Evolutionary conservation across 169 alveolate genomes (phyloP).

Genomic region (Cryptosporidium tyzzeri): DNA sequence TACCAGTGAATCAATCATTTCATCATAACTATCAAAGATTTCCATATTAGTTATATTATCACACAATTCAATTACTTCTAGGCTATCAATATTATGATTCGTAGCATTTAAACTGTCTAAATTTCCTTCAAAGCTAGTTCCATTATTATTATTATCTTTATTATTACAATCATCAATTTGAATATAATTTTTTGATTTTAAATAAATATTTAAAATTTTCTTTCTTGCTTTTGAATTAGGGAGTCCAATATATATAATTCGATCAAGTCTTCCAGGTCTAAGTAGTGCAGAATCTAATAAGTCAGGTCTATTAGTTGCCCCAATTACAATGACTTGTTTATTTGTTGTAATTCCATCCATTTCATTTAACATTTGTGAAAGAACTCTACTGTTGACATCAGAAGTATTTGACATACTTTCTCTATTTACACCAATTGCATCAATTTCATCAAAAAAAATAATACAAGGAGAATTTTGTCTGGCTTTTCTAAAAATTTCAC

Average conservation of each 20-base stretch:
- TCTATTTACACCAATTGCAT: conserved; percentile 94
- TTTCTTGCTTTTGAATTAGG: conserved; percentile 95
- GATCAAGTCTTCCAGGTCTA: conserved; percentile 99
- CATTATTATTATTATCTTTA: conserved; percentile 15
- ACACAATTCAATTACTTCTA: conserved; percentile 86
- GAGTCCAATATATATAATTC: conserved; percentile 96
- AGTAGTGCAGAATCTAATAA: conserved; percentile 95
- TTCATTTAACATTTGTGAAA: conserved; percentile 97
- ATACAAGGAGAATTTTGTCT: conserved; percentile 90
- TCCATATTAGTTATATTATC: conserved; percentile 88
- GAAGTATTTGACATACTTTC: conserved; percentile 81
- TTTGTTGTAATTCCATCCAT: conserved; percentile 96
- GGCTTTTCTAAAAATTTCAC: conserved; percentile 97
- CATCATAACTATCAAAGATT: conserved; percentile 85
- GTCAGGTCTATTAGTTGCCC: conserved; percentile 99
- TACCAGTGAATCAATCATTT: conserved; percentile 89
- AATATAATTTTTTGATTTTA: conserved; percentile 7
- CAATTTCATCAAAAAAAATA: conserved; percentile 97
- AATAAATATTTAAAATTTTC: conserved; percentile 86
- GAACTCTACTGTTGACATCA: conserved; percentile 95
- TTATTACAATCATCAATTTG: neutral
- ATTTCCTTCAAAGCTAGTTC: neutral
- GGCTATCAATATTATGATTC: conserved; percentile 41
- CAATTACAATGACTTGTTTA: conserved; percentile 94
- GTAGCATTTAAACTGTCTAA: neutral